Base-by-base conservation (phyloP, 2,329 filamentous ascomycete species). In the Corynespora cassiicola region DNA sequence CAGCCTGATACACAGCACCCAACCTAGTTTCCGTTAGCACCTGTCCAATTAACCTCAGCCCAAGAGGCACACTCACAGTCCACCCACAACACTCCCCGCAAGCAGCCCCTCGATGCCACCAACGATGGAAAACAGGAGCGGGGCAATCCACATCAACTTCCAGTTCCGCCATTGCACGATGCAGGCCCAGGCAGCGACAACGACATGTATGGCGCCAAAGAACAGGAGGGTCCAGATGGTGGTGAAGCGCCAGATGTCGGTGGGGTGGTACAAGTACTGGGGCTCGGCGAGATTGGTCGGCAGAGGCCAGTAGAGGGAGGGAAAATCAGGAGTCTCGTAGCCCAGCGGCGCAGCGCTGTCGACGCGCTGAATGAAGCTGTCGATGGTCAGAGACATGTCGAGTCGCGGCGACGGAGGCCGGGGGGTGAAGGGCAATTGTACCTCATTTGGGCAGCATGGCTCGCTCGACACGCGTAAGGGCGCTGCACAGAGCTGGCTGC, bases 161-260 rank as follows among this genome's bases (percentile, higher is more conserved):
- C 75, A 77, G 40, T 75, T 77, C 34, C 69, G 63, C 66, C 67
- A 81, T 66, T 94, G 88, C 57, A 90, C 84, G 27, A 81, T 72
- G 52, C 90, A 76, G 3, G 89, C 88, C 62, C 89, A 87, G 9
- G 77, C 72, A 0, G 86, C 84, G 2, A 86, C 87, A 21, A 83
- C 77, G 12, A 91, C 58, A 65, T 96, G 89, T 47, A 91, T 87
- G 14, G 82, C 76, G 21, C 80, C 83, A 56, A 88, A 92, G 52
- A 90, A 81, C 19, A 95, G 82, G 23, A 95, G 70, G 0, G 90
- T 95, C 90, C 90, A 96, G 62, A 85, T 80, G 11, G 94, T 71
- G 1, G 90, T 96, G 68, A 94, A 96, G 50, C 86, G 85, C 85
- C 89, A 92, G 38, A 95, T 88, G 61, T 95, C 89, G 43, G 70